phyloP scores from a whole-genome alignment of 140 eudicot genomes.

The Artemisia princeps region DNA sequence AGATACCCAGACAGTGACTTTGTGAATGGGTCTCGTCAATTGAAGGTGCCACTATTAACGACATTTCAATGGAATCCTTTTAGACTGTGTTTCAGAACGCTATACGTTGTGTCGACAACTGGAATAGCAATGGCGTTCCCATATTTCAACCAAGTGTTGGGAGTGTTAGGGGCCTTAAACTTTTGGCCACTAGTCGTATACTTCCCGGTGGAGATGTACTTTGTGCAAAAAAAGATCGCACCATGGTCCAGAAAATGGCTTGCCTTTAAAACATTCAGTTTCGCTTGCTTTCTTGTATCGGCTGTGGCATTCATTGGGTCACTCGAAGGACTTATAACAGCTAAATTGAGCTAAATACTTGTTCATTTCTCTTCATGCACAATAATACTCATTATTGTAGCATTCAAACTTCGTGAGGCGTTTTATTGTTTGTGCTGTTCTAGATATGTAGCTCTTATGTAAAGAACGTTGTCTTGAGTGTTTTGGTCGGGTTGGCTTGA shows the following conservation, averaged over 20 bases:
- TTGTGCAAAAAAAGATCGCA: conserved; percentile 35
- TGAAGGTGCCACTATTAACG: conserved; percentile 31
- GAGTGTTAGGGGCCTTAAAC: conserved; percentile 54
- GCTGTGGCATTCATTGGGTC: conserved; percentile 46
- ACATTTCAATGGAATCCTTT: conserved; percentile 31
- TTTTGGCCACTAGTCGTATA: conserved; percentile 55
- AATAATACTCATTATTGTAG: conserved; percentile 13
- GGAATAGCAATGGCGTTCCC: conserved; percentile 49
- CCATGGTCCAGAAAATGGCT: conserved; percentile 52
- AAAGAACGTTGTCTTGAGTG: conserved; percentile 5
- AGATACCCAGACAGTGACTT: conserved; percentile 37
- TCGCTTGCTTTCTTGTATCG: conserved; percentile 41
- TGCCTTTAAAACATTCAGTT: conserved; percentile 32
- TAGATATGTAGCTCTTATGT: neutral
- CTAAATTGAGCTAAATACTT: conserved; percentile 30
- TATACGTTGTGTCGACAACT: conserved; percentile 49
- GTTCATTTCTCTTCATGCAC: neutral
- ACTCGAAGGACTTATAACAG: conserved; percentile 36
- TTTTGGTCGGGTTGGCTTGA: neutral
- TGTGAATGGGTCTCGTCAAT: conserved; percentile 18
- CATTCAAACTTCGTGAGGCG: conserved; percentile 13
- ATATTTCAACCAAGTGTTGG: conserved; percentile 58
- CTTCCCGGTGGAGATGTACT: conserved; percentile 53
- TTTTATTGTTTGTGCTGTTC: conserved; percentile 14
- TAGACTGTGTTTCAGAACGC: conserved; percentile 47